These are phyloP conservation scores for Gastrolobium bilobum DNA, from an alignment of 306 rosid species.

Conservation along the genomic window DNA sequence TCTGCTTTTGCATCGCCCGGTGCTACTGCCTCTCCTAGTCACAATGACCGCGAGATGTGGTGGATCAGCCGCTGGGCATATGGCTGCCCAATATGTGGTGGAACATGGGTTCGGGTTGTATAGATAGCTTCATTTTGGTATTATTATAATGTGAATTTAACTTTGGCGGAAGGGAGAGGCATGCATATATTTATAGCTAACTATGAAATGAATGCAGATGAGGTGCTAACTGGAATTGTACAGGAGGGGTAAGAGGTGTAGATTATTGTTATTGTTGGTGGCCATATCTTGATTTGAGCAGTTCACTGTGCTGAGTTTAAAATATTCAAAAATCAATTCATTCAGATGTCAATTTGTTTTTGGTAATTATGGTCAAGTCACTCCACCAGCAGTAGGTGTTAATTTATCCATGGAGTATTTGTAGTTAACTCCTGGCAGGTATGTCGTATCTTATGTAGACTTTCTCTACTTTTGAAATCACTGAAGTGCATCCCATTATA, in stretches of 20 bases:
- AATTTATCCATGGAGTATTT: slow-evolving; percentile 8
- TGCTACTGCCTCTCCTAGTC: slow-evolving; percentile 63
- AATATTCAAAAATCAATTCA: slow-evolving; percentile 14
- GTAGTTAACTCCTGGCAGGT: slow-evolving; percentile 44
- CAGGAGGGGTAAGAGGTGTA: slow-evolving; percentile 38
- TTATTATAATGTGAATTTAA: slow-evolving; percentile 13
- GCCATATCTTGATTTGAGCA: slow-evolving; percentile 2
- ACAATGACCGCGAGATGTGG: slow-evolving; percentile 78
- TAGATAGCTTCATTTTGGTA: slow-evolving; percentile 49
- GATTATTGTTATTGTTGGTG: slow-evolving; percentile 22
- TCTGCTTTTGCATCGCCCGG: slow-evolving; percentile 82
- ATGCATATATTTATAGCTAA: slow-evolving; percentile 28
- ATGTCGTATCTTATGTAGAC: not conserved
- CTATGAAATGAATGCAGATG: slow-evolving; percentile 28
- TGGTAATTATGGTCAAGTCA: slow-evolving; percentile 15
- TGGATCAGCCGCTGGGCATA: slow-evolving; percentile 99
- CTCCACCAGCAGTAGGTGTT: not conserved
- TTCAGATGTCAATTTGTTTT: slow-evolving; percentile 22
- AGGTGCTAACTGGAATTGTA: slow-evolving; percentile 47
- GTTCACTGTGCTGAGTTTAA: slow-evolving; percentile 10
- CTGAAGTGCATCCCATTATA: slow-evolving; percentile 7
- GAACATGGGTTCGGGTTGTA: slow-evolving; percentile 98
- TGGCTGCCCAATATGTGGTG: slow-evolving; percentile 98
- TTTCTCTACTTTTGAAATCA: not conserved
- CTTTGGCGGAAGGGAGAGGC: not conserved